Base-by-base conservation (phyloP, 805 yeast species). In the Hemisphaericaspora nanyangensis region DNA sequence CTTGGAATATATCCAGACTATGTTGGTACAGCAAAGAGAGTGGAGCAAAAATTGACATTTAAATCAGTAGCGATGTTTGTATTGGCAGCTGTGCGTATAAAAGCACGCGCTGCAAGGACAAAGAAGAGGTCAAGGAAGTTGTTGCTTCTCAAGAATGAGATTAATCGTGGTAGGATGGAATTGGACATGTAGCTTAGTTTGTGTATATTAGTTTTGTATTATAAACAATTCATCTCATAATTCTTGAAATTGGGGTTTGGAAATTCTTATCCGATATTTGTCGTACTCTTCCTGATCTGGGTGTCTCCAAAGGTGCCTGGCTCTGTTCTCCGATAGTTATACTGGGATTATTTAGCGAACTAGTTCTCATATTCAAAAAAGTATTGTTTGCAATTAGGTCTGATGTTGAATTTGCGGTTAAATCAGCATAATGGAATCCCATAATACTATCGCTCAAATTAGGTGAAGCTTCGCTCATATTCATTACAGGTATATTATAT, bases 221-320 rank as follows among this genome's bases (percentile, higher is more conserved):
- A 29, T 17, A 39, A 16, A 38, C 39, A 7, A 40, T 39, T 42
- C 49, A 48, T 35, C 70, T 53, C 54, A 61, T 55, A 10, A 65
- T 64, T 31, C 72, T 52, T 1, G 70, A 51, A 18, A 68, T 60
- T 1, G 74, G 74, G 1, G 74, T 68, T 45, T 65, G 72, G 44
- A 63, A 65, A 30, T 48, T 58, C 43, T 61, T 60, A 35, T 68
- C 74, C 1, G 70, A 62, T 1, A 61, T 49, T 45, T 66, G 72
- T 27, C 74, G 51, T 5, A 66, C 56, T 44, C 70, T 51, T 3
- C 60, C 65, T 2, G 64, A 44, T 29, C 70, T 40, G 1, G 74
- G 74, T 7, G 74, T 68, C 42, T 67, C 72, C 16, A 60, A 47
- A 6, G 41, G 39, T 31, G 29, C 17, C 10, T 15, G 49, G 42